Percentiles rank a stretch among this genome's conserved stretches.
Conservation (phyloP, 148 eudicot genomes). For the Rhododendron williamsianum region DNA sequence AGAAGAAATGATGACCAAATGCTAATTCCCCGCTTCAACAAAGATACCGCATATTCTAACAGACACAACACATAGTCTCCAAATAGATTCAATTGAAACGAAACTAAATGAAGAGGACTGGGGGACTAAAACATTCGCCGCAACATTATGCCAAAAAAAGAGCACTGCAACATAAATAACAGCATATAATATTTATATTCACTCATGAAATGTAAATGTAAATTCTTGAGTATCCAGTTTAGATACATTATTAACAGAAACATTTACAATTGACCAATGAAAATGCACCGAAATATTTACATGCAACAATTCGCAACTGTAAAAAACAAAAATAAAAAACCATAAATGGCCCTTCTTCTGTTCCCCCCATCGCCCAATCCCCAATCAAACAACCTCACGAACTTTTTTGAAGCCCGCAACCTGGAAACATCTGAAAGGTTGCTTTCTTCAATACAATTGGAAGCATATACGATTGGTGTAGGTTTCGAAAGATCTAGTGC, state of each 20-base stretch:
- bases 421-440: slow-evolving; percentile 35
- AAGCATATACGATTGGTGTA: too few species aligned
- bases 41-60: too few species aligned
- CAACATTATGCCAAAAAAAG: too few species aligned
- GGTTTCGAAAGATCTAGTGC: too few species aligned
- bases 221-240: neutral
- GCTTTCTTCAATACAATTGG: slow-evolving; percentile 26
- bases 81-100: neutral
- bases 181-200: neutral
- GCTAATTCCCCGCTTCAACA: neutral
- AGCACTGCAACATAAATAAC: neutral
- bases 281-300: neutral
- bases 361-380: too few species aligned
- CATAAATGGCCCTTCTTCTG: too few species aligned
- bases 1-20: neutral
- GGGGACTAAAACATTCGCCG: too few species aligned
- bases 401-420: slow-evolving; percentile 20
- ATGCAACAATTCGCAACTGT: neutral
- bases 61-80: too few species aligned
- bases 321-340: slow-evolving; percentile 12
- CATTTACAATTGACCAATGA: neutral
- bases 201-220: neutral
- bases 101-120: too few species aligned
- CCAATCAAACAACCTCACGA: neutral
- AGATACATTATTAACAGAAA: neutral